A percentile compares a stretch with the other conserved stretches of the same genome.
These are phyloP conservation scores for Paraleonurus japonicus DNA, from an alignment of 257 asterid species.

Conservation along the genomic window DNA sequence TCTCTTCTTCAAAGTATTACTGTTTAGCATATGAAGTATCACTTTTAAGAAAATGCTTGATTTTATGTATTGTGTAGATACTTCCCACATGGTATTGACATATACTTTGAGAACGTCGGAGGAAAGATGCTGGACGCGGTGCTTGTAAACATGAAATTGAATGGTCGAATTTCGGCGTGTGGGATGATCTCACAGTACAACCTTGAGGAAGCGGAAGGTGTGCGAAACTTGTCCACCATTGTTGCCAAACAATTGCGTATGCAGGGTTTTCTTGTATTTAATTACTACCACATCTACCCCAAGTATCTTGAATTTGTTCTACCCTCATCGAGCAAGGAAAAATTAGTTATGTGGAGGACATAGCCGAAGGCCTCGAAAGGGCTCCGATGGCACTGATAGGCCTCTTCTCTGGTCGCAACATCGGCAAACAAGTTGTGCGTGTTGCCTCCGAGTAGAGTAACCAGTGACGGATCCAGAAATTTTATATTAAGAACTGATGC, in stretches of 20 bases:
- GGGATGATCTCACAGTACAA: conserved; percentile 56
- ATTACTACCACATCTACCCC: conserved; percentile 31
- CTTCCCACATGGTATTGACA: conserved; percentile 50
- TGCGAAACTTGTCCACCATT: conserved; percentile 31
- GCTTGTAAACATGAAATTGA: conserved; percentile 41
- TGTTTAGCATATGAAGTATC: no score
- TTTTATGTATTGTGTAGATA: no score
- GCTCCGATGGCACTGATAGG: conserved; percentile 46
- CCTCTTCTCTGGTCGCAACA: conserved; percentile 43
- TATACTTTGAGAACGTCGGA: conserved; percentile 54
- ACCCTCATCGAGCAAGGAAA: conserved; percentile 40
- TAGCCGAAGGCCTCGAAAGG: conserved; percentile 44
- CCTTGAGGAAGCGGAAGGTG: conserved; percentile 34
- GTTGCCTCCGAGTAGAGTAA: conserved; percentile 26
- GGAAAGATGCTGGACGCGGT: conserved; percentile 53
- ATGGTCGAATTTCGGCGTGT: conserved; percentile 42
- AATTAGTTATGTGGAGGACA: conserved; percentile 42
- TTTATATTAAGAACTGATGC: no score
- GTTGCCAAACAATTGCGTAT: conserved; percentile 34
- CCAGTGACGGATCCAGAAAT: neutral
- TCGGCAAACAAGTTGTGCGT: conserved; percentile 48
- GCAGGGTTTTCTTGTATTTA: conserved; percentile 40
- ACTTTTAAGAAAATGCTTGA: no score
- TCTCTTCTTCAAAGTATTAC: no score
- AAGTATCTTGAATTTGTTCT: conserved; percentile 31